A percentile compares a stretch with the other conserved stretches of the same genome.
These are phyloP conservation scores for Cucurbita moschata DNA, from an alignment of 306 rosid species.

Conservation along the genomic window DNA sequence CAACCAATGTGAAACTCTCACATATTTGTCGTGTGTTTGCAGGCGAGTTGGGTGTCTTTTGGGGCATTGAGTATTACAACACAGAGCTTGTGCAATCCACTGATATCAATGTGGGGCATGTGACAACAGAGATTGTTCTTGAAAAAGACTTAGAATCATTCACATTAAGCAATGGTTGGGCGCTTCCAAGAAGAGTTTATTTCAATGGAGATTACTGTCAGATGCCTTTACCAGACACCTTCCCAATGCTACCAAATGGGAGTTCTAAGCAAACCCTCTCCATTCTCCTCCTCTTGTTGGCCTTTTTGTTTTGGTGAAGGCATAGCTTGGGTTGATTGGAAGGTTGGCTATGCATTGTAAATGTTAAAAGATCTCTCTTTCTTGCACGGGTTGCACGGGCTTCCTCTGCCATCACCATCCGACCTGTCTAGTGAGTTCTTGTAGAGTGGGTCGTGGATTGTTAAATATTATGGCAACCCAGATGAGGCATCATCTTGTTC, in stretches of 20 bases:
- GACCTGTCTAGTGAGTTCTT: too few relatives aligned
- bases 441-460: too few relatives aligned
- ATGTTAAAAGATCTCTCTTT: neutral
- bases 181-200: slow-evolving; percentile 58
- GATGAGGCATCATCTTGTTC: too few relatives aligned
- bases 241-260: slow-evolving; percentile 51
- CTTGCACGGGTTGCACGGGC: too few relatives aligned
- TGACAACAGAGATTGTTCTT: slow-evolving; percentile 45
- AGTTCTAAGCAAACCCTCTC: slow-evolving; percentile 8
- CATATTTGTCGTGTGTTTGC: slow-evolving; percentile 15
- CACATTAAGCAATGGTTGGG: slow-evolving; percentile 64
- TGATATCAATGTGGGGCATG: slow-evolving; percentile 22
- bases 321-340: neutral
- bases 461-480: too few relatives aligned
- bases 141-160: slow-evolving; percentile 38
- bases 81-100: slow-evolving; percentile 26
- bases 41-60: slow-evolving; percentile 60
- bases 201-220: slow-evolving; percentile 62
- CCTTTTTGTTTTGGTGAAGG: neutral
- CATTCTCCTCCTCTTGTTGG: slow-evolving; percentile 1
- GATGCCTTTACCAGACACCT: slow-evolving; percentile 57
- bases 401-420: too few relatives aligned
- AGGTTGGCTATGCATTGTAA: neutral
- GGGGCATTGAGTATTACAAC: slow-evolving; percentile 63
- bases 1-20: too few relatives aligned